Evolutionary conservation across 345 rosid genomes (phyloP).

Genomic region (Aurinia saxatilis): DNA sequence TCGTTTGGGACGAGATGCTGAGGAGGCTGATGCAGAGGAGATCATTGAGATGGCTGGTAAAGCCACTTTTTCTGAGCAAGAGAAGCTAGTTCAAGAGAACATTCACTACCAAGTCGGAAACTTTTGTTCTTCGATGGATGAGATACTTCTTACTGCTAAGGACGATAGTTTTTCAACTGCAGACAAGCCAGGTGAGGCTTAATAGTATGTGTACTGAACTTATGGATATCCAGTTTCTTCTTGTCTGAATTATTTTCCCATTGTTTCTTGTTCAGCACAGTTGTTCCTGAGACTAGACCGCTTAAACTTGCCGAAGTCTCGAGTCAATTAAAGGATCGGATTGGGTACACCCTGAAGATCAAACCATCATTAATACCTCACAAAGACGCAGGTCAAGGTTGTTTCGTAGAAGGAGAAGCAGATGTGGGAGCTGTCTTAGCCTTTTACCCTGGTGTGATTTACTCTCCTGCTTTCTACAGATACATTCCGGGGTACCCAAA

Average conservation of each 20-base stretch:
- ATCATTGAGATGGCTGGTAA: conserved; percentile 73
- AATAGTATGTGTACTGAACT: not conserved
- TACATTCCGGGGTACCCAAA: conserved; percentile 79
- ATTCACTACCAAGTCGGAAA: conserved; percentile 51
- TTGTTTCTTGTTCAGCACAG: conserved; percentile 63
- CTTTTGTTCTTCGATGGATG: conserved; percentile 57
- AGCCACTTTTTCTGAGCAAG: conserved; percentile 67
- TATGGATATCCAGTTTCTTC: not conserved
- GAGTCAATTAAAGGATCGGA: conserved; percentile 45
- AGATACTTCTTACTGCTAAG: conserved; percentile 49
- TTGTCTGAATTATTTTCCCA: conserved; percentile 26
- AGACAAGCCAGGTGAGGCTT: conserved; percentile 42
- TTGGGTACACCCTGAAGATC: conserved; percentile 57
- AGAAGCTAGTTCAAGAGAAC: conserved; percentile 76
- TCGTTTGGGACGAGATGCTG: conserved; percentile 64
- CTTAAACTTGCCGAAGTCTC: conserved; percentile 51
- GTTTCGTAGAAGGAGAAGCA: conserved; percentile 74
- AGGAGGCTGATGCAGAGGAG: conserved; percentile 78
- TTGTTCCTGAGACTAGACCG: conserved; percentile 55
- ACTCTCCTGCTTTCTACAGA: conserved; percentile 64
- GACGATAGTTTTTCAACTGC: conserved; percentile 15
- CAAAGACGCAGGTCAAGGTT: conserved; percentile 68
- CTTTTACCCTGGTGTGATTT: conserved; percentile 77
- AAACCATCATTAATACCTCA: conserved; percentile 68
- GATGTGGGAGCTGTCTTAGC: conserved; percentile 74